These are phyloP conservation scores for Aureobasidium sp. DNA, from an alignment of 2,329 filamentous ascomycete genomes.

Conservation along the genomic window DNA sequence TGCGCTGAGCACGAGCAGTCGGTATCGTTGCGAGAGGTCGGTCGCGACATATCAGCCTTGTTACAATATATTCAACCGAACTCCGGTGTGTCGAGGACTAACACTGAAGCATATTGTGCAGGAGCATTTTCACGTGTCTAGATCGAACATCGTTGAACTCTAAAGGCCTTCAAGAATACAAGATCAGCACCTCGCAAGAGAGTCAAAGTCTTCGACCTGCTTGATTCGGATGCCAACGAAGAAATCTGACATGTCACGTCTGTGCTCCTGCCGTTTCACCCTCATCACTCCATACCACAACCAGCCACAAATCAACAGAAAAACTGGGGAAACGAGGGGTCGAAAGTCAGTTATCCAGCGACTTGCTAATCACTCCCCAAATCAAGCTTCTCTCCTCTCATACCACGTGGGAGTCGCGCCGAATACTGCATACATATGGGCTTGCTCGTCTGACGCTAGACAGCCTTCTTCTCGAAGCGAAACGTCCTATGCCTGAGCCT, in stretches of 20 bases:
- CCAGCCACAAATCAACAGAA: neutral
- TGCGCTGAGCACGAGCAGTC: neutral
- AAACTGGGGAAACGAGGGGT: constrained; percentile 8
- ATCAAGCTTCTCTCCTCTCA: neutral
- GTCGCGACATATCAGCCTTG: constrained; percentile 9
- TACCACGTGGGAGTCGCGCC: constrained; percentile 13
- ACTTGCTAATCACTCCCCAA: neutral
- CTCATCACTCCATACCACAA: neutral
- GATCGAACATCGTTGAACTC: neutral
- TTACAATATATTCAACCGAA: constrained; percentile 9
- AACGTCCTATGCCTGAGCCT: neutral
- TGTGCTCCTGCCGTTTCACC: neutral
- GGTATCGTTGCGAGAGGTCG: neutral
- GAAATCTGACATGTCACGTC: neutral
- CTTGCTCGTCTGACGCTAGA: neutral
- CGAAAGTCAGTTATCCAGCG: neutral
- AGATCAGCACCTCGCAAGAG: neutral
- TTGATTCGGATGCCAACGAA: neutral
- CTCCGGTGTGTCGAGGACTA: neutral
- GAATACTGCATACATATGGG: constrained; percentile 7
- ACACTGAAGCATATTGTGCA: neutral
- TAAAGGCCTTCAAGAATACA: neutral
- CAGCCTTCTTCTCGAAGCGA: constrained; percentile 10
- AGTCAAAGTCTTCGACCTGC: constrained; percentile 1
- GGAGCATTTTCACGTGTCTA: neutral